Evolutionary conservation across 108 stramenopile genomes (phyloP).

Genomic region (Skeletonema tropicum): DNA sequence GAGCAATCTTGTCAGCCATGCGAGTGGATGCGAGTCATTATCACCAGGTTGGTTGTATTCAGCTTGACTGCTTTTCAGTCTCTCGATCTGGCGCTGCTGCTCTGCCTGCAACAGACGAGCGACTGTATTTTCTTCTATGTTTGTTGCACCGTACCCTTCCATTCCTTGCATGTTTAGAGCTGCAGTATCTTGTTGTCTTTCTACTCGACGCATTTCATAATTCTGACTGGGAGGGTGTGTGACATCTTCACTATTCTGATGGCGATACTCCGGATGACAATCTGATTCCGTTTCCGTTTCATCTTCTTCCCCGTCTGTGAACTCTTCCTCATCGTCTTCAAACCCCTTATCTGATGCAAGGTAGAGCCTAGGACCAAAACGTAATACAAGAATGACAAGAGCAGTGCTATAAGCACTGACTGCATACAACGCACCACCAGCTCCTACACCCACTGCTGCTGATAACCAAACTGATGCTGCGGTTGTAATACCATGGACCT

Average conservation of each 20-base stretch:
- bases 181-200: not conserved
- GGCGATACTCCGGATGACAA: not conserved
- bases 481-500: conserved; percentile 57
- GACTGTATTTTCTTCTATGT: not conserved
- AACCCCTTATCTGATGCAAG: conserved; percentile 20
- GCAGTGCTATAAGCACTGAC: conserved; percentile 31
- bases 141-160: conserved; percentile 19
- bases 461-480: conserved; percentile 41
- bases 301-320: conserved; percentile 15
- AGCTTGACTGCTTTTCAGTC: not conserved
- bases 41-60: not conserved
- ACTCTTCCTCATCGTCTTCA: conserved; percentile 26
- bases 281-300: not conserved
- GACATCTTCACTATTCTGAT: not conserved
- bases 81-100: conserved; percentile 10
- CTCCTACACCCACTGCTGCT: conserved; percentile 32
- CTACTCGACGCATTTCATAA: not conserved
- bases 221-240: not conserved
- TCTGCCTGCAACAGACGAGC: conserved; percentile 7
- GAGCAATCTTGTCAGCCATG: conserved; percentile 6
- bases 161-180: not conserved
- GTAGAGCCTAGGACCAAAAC: conserved; percentile 31
- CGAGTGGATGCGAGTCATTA: not conserved
- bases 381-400: conserved; percentile 24
- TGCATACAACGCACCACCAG: conserved; percentile 51